Base-by-base conservation (phyloP, 2,329 filamentous ascomycete species). In the Fusarium sp. region DNA sequence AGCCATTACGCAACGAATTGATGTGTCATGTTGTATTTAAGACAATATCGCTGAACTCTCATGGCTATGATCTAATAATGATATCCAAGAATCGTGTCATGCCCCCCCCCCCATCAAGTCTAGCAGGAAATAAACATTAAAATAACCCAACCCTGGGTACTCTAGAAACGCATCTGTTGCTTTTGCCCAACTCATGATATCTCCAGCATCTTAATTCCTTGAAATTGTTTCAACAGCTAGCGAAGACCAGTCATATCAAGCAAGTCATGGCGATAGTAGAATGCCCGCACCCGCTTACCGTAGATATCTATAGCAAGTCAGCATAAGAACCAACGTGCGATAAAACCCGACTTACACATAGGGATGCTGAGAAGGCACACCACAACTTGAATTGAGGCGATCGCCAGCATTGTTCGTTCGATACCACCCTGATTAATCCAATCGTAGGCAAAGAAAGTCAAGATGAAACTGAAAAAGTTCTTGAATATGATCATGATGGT, bases 401-500 rank as follows among this genome's bases (percentile, higher is more conserved):
- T 88, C 26, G 89, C 87, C 61, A 93, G 87, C 82, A 98, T 96
- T 1, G 84, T 85, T 10, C 82, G 81, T 52, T 88, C 86, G 68
- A 90, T 89, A n/a, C 91, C 89, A 4, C 90, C 90, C 2, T 84
- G 74, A 15, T 92, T 87, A 33, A 98, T 87, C 95, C 96, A 98
- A 65, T 95, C 87, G 78, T 94, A 97, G 2, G 94, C 94, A 75
- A 90, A 92, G 81, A 92, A 97, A 0, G 95, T 97, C 63, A 98
- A 85, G 12, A 91, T 90, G 78, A 97, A 98, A 72, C 92, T 93
- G 84, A 98, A 97, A 71, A 98, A 89, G 82, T 98, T 98, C 84
- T 98, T 98, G 87, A 98, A 98, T 61, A 98, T 91, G 73, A 98
- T 89, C 81, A 96, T 89, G 82, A 94, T 94, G 0, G 95, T 98